These are phyloP conservation scores for Sphagnum magellanicum DNA, from an alignment of 228 moss, liverwort and hornwort genomes.

Conservation along the genomic window DNA sequence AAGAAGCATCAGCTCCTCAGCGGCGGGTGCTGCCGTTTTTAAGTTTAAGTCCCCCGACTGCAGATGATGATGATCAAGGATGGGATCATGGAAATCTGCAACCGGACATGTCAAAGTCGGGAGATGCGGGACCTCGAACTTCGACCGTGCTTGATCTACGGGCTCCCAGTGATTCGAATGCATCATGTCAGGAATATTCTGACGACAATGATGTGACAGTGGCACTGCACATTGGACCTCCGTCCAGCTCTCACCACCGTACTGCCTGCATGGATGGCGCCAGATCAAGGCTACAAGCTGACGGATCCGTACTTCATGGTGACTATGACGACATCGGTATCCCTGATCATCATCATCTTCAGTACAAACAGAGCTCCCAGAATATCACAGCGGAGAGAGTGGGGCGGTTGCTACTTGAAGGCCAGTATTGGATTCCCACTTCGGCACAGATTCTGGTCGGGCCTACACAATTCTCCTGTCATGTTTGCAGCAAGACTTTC, in stretches of 20 bases:
- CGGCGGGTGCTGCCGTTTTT: conserved; percentile 62
- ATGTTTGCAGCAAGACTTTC: conserved; percentile 92
- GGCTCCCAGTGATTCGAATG: conserved; percentile 47
- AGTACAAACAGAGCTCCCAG: conserved; percentile 1
- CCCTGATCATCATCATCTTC: conserved; percentile 34
- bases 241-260: conserved; percentile 9
- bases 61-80: conserved; percentile 9
- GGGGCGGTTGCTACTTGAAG: conserved; percentile 56
- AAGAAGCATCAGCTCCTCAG: background rate
- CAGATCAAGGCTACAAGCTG: conserved; percentile 33
- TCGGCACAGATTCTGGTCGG: conserved; percentile 96
- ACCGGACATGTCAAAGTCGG: conserved; percentile 5
- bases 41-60: conserved; percentile 82
- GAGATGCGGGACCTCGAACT: conserved; percentile 37
- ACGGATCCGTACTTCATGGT: conserved; percentile 18
- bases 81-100: too few relatives aligned
- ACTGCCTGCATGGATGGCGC: conserved; percentile 22
- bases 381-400: conserved; percentile 19
- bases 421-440: conserved; percentile 97
- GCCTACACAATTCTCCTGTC: conserved; percentile 96
- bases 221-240: conserved; percentile 88
- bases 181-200: conserved; percentile 58
- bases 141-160: too few relatives aligned
- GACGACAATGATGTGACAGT: conserved; percentile 80
- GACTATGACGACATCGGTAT: conserved; percentile 42